phyloP scores from a whole-genome alignment of 2,329 filamentous ascomycete species.

The Pseudogymnoascus sp. region DNA sequence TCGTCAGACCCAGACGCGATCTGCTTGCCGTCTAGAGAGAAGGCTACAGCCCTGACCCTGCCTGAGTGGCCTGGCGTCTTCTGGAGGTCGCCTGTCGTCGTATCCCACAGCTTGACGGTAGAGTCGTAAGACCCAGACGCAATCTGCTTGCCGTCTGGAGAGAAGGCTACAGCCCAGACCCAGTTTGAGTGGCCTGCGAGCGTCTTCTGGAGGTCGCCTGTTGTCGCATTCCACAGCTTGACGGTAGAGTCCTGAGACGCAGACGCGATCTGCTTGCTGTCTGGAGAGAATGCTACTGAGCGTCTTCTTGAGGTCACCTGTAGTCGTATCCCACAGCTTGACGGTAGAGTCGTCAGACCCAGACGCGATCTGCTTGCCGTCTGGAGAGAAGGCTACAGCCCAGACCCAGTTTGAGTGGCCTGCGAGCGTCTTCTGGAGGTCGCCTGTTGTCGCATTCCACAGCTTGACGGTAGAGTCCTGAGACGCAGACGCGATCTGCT shows the following conservation, averaged over 20 bases:
- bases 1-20: constrained; percentile 10
- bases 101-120: constrained; percentile 9
- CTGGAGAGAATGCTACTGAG: constrained; percentile 16
- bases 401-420: constrained; percentile 3
- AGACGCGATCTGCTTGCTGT: neutral
- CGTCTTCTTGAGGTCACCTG: constrained; percentile 11
- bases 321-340: constrained; percentile 12
- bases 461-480: constrained; percentile 11
- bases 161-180: neutral
- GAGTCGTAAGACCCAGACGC: neutral
- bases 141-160: constrained; percentile 6
- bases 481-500: constrained; percentile 7
- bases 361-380: constrained; percentile 15
- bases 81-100: neutral
- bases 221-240: neutral
- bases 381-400: constrained; percentile 15
- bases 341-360: constrained; percentile 12
- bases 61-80: constrained; percentile 6
- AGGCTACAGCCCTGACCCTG: neutral
- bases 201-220: neutral
- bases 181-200: constrained; percentile 11
- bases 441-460: constrained; percentile 12
- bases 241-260: neutral
- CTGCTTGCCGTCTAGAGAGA: constrained; percentile 13
- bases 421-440: constrained; percentile 11